Conservation (phyloP, 1,284 basidiomycete species). For the Anthracocystis setariae region DNA sequence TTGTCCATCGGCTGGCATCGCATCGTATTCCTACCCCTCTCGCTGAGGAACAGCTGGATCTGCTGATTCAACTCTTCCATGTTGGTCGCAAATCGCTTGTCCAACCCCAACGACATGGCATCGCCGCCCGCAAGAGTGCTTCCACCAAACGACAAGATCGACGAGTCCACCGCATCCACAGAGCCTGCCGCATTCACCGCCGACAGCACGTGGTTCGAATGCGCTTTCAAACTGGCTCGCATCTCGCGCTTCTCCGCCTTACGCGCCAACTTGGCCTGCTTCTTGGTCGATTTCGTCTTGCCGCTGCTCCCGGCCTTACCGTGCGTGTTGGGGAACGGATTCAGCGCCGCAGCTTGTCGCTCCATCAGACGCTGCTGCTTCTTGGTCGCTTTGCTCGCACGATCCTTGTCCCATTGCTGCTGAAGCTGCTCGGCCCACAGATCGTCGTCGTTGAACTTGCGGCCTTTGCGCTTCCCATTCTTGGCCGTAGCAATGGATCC, state of each 20-base stretch:
- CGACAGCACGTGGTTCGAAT: conserved; percentile 37
- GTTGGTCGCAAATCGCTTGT: conserved; percentile 44
- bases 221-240: conserved; percentile 43
- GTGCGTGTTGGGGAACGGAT: conserved; percentile 67
- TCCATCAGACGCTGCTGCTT: conserved; percentile 62
- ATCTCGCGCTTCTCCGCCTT: conserved; percentile 47
- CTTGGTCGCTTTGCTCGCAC: conserved; percentile 48
- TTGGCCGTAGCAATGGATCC: conserved; percentile 41
- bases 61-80: conserved; percentile 58
- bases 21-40: conserved; percentile 55
- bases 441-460: conserved; percentile 73
- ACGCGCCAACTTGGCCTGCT: conserved; percentile 50
- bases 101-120: conserved; percentile 22
- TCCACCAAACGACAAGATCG: conserved; percentile 30
- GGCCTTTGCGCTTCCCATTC: conserved; percentile 56
- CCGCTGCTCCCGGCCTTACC: conserved; percentile 36
- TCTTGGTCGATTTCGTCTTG: conserved; percentile 50
- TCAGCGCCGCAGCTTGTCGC: conserved; percentile 72
- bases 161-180: conserved; percentile 35
- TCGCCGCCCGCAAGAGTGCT: conserved; percentile 18
- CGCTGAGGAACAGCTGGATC: conserved; percentile 56
- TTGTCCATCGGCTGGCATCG: conserved; percentile 66
- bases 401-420: conserved; percentile 70
- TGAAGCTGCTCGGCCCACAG: conserved; percentile 75
- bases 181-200: conserved; percentile 32